Evolutionary conservation across 2,329 filamentous ascomycete genomes (phyloP), one percentile per base, ranked within the genome.

Genomic region (Huntiella omanensis): DNA sequence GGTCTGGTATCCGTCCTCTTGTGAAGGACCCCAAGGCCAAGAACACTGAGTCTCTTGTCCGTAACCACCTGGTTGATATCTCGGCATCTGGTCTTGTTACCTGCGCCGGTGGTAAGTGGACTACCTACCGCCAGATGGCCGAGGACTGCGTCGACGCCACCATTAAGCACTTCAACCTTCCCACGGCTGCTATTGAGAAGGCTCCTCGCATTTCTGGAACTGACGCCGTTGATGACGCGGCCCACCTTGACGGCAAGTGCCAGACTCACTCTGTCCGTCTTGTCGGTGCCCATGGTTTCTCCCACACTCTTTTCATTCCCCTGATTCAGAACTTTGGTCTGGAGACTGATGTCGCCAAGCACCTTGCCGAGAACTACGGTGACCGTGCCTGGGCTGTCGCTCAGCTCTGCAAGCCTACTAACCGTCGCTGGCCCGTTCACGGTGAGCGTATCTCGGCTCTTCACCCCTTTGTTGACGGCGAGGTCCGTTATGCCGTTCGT

Each of bases 331-430:
- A 93, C 64, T 94, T 84, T 58, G 85, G 85, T 52, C 65, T 95
- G 48, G 87, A 94, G 62, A 93, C 84, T 13, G 85, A 93, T 55
- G 83, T 95, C 15, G 87, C 87, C 39, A 83, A 85, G 64, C 86
- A 95, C 62, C 70, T 95, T 33, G 81, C 80, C 11, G 75, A 82
- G 57, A 83, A 83, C 48, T 96, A 95, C 59, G 87, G 88, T 53
- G 87, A 95, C 62, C 77, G 87, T 49, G 85, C 87, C 15, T 95
- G 87, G 87, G 80, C 81, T 12, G 85, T 95, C 16, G 86, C 83
- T 6, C 75, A 83, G 1, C 69, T 95, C 41, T 88, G 82, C 54
- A 68, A 72, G 12, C 77, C 83, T 0, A 93, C 85, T 1, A 73
- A 82, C 48, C 66, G 77, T 55, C 77, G 85, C 43, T 94, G 86